phyloP scores from a whole-genome alignment of 208 protist species.

The Acanthamoeba healyi region DNA sequence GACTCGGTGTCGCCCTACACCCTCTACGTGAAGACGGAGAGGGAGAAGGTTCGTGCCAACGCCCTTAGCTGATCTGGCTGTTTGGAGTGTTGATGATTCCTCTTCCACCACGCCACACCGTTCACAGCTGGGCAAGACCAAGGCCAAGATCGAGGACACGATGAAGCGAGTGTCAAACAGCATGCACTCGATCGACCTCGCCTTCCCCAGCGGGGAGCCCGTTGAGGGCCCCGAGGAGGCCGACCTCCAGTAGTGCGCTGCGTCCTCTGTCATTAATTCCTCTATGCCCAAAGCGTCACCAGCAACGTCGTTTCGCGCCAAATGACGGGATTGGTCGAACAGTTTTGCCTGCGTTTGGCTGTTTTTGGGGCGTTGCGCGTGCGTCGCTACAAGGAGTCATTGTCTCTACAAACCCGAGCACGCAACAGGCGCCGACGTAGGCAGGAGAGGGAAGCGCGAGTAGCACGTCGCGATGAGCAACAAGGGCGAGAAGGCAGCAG shows the following conservation, averaged over 20 bases:
- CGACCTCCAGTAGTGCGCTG: not conserved
- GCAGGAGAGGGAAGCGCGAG: no score
- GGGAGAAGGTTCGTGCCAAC: slow-evolving; percentile 41
- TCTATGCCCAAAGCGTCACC: not conserved
- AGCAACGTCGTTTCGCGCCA: not conserved
- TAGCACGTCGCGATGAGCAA: no score
- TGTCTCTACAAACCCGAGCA: no score
- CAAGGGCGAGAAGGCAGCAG: no score
- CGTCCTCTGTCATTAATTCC: not conserved
- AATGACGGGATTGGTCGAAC: no score
- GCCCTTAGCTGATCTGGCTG: no score
- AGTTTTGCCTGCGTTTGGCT: no score
- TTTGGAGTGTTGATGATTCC: not conserved
- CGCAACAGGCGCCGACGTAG: no score
- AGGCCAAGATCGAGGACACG: not conserved
- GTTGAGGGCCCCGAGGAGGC: not conserved
- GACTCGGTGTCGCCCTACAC: slow-evolving; percentile 27
- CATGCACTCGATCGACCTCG: not conserved
- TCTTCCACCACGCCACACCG: no score
- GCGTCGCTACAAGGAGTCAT: no score
- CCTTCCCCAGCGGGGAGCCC: not conserved
- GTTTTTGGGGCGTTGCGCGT: no score
- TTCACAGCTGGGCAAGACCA: slow-evolving; percentile 24
- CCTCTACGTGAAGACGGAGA: slow-evolving; percentile 46
- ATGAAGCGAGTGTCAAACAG: slow-evolving; percentile 21